Evolutionary conservation across 305 asterid genomes (phyloP).

Genomic region (Lippia alba): DNA sequence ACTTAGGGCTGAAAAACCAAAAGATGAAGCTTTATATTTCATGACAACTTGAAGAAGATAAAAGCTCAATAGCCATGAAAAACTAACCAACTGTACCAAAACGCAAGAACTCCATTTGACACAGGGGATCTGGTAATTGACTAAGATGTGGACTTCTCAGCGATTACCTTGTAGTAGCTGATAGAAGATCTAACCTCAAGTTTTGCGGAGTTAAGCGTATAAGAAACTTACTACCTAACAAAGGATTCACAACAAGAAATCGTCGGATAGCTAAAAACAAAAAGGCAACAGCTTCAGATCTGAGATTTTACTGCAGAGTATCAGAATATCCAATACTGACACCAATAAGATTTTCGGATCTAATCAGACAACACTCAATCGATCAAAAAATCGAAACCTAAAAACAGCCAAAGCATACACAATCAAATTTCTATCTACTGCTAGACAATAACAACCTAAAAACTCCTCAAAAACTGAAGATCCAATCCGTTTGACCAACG

Average conservation of each 20-base stretch:
- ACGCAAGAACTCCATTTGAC: background rate
- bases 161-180: background rate
- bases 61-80: background rate
- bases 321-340: no score
- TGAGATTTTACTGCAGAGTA: background rate
- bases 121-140: no score
- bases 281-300: constrained; percentile 12
- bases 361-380: constrained; percentile 1
- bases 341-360: constrained; percentile 29
- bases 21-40: background rate
- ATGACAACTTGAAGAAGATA: background rate
- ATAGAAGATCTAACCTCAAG: background rate
- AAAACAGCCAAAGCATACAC: background rate
- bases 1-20: constrained; percentile 10
- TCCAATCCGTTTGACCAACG: background rate
- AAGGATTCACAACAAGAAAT: background rate
- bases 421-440: background rate
- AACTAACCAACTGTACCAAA: background rate
- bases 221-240: no score
- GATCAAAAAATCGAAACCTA: background rate
- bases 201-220: background rate
- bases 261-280: background rate
- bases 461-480: constrained; percentile 14
- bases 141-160: constrained; percentile 1
- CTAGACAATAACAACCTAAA: no score